These are phyloP conservation scores for Coemansia sp. DNA, from an alignment of 192 early-diverging fungal species.

Conservation along the genomic window DNA sequence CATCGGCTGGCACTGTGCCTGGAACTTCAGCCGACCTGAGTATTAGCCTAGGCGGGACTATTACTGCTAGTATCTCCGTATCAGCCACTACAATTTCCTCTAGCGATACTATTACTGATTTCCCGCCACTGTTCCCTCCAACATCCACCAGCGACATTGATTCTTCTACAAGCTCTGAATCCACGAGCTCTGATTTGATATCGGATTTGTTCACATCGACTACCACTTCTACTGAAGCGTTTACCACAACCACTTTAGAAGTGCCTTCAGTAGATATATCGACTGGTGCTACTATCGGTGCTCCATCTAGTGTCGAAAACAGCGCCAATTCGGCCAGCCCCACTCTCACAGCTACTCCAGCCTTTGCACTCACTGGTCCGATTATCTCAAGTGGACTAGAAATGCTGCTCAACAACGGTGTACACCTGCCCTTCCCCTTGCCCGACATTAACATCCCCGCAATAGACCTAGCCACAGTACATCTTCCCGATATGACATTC, in stretches of 20 bases:
- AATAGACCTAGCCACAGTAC: constrained; percentile 44
- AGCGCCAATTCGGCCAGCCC: constrained; percentile 3
- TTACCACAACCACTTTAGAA: background rate
- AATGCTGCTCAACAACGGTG: constrained; percentile 51
- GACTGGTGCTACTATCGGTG: constrained; percentile 1
- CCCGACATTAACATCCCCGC: constrained; percentile 43
- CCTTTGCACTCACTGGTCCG: constrained; percentile 31
- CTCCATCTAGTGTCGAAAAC: background rate
- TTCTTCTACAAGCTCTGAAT: background rate
- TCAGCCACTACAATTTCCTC: background rate
- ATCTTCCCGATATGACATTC: constrained; percentile 50
- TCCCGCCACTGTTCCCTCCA: background rate
- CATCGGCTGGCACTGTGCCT: background rate
- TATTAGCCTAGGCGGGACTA: background rate
- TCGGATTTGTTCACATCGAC: background rate
- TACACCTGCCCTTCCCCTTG: constrained; percentile 34
- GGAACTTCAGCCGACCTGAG: background rate
- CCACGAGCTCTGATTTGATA: background rate
- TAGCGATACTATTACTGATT: background rate
- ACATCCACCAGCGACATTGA: background rate
- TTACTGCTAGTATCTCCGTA: background rate
- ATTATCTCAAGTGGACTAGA: constrained; percentile 44
- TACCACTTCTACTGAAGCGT: background rate
- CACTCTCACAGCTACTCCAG: background rate
- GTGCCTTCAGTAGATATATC: background rate